Evolutionary conservation across 306 rosid species (phyloP).

Genomic region (Delonix regia): DNA sequence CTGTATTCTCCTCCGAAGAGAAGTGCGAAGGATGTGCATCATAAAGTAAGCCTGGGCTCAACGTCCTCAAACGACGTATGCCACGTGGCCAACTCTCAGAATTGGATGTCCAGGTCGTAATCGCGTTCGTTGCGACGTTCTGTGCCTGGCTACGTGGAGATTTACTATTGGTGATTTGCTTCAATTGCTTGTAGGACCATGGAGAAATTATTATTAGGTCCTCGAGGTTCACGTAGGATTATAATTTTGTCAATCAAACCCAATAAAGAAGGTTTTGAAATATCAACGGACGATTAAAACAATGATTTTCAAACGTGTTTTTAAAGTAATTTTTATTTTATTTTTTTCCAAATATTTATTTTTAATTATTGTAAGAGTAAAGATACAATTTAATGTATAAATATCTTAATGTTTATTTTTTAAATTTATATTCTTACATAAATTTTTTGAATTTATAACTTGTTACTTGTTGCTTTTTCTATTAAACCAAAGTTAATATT

Average conservation of each 20-base stretch:
- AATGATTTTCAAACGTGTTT: no score
- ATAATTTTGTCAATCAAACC: not conserved
- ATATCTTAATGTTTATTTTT: no score
- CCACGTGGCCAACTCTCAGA: conserved; percentile 39
- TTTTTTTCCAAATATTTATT: no score
- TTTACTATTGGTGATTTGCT: not conserved
- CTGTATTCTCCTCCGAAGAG: not conserved
- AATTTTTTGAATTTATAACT: no score
- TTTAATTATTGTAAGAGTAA: no score
- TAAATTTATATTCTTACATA: no score
- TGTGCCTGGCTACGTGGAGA: conserved; percentile 30
- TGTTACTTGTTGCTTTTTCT: no score
- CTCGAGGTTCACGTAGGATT: not conserved
- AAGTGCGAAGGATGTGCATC: not conserved
- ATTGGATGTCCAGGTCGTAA: conserved; percentile 24
- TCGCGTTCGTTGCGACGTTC: not conserved
- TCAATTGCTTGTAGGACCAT: not conserved
- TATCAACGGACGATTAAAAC: no score
- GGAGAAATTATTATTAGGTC: not conserved
- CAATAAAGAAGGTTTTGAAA: no score
- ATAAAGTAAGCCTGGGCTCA: conserved; percentile 10
- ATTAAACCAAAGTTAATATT: no score
- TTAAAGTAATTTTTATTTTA: no score
- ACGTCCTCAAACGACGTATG: conserved; percentile 19
- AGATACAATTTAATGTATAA: no score